Evolutionary conservation across 495 filamentous ascomycete genomes (phyloP), one percentile per base, ranked within the genome.

Genomic region (Trichoderma gamsii): DNA sequence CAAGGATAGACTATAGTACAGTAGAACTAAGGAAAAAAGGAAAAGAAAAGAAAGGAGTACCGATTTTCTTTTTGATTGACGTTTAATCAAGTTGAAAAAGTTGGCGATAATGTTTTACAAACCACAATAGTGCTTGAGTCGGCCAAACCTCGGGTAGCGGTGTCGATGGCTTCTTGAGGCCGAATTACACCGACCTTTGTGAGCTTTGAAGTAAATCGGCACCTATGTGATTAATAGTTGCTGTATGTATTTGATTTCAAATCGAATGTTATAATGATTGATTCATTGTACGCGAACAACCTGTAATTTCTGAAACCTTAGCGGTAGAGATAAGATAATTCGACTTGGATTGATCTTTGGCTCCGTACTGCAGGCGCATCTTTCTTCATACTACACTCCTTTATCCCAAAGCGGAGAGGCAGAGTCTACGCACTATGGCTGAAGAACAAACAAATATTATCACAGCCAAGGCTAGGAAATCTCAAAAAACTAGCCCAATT

Each of bases 401-500:
- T 6, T 35, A 2, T 35, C 6, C 32, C 32, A 6, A 3, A 3
- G 2, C 6, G n/a, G n/a, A 35, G 6, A 35, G 32, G 32, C 32
- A 35, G 32, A 35, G 32, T 18, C 16, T 41, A 21, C 3, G 41
- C 41, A 27, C 23, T 44, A 65, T 61, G 56, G 25, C 2, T 18
- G 56, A 61, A 32, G 64, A 32, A 15, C 1, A 65, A n/a, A 21
- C 15, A 3, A 12, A 1, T 1, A 21, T 15, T 35, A 0, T 4
- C 12, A 23, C 6, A 32, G 9, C 16, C 2, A 29, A 61, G 9
- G 23, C 4, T 3, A 32, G 25, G 12, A 15, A 61, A 32, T 32
- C 27, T 32, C 25, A 32, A 4, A 32, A 61, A 2, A 32, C n/a
- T 7, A 29, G 25, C 16, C 56, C 73, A 3, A 77, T 86, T 15